phyloP scores from a whole-genome alignment of 805 yeast species.

The Naumovozyma dairenensis region DNA sequence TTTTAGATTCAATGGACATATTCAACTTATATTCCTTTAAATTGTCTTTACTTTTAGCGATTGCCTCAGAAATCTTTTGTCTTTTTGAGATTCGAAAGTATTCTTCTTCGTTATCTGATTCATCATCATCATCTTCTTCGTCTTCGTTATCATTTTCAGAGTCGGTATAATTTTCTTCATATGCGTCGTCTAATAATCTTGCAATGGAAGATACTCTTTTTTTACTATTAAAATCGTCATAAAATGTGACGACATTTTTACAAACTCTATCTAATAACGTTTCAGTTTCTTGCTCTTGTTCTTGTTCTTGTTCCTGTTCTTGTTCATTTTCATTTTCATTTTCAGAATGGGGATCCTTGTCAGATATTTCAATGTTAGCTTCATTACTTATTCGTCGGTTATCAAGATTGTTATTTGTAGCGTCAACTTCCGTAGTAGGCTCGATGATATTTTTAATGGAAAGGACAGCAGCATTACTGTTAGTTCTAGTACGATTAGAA shows the following conservation, averaged over 20 bases:
- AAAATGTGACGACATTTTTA: constrained; percentile 40
- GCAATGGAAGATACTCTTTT: constrained; percentile 30
- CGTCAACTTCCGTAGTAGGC: not conserved
- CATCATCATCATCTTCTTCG: constrained; percentile 4
- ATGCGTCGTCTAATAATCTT: constrained; percentile 38
- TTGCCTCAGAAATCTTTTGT: constrained; percentile 30
- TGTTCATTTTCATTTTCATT: not conserved
- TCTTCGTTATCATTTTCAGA: constrained; percentile 17
- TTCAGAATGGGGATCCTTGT: not conserved
- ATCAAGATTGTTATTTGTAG: not conserved
- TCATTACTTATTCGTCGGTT: too few relatives aligned
- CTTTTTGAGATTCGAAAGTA: constrained; percentile 22
- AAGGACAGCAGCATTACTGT: not conserved
- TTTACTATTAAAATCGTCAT: constrained; percentile 31
- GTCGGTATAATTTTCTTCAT: constrained; percentile 18
- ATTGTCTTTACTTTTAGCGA: constrained; percentile 30
- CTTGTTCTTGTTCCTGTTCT: not conserved
- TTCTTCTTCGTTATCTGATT: constrained; percentile 14
- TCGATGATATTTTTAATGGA: not conserved
- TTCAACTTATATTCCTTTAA: constrained; percentile 29
- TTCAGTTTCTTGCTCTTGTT: constrained; percentile 1
- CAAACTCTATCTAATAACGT: constrained; percentile 24
- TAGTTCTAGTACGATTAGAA: constrained; percentile 1
- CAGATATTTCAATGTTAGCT: too few relatives aligned
- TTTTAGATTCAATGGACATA: constrained; percentile 61